Conservation (phyloP, 768 basidiomycete species). For the Candolleomyces eurysporus region DNA sequence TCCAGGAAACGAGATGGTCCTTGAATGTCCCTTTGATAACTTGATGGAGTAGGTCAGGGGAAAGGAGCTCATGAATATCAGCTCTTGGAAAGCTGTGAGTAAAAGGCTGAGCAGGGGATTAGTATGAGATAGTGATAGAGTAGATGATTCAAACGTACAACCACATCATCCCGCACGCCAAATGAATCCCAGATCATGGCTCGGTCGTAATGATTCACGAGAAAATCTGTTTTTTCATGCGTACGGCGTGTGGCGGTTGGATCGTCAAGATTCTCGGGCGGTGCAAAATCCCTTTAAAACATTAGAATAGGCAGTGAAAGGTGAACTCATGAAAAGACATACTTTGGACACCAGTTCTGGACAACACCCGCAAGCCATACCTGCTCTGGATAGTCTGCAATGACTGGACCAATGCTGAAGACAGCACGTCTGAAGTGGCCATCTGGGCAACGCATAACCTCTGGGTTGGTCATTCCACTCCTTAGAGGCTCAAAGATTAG, state of each 20-base stretch:
- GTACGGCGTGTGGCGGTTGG: background rate
- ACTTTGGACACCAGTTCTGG: conserved; percentile 20
- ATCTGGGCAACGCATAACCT: conserved; percentile 28
- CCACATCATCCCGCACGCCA: background rate
- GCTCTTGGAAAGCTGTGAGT: conserved; percentile 27
- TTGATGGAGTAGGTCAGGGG: conserved; percentile 35
- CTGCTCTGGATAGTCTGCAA: conserved; percentile 40
- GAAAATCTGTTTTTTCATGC: background rate
- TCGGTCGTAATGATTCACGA: background rate
- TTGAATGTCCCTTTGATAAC: conserved; percentile 41
- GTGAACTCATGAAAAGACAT: background rate
- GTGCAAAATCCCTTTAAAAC: background rate
- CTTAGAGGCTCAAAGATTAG: conserved; percentile 14
- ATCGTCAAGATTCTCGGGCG: background rate
- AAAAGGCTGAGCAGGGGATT: conserved; percentile 24
- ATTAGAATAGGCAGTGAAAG: background rate
- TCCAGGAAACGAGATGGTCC: conserved; percentile 39
- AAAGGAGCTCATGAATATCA: conserved; percentile 29
- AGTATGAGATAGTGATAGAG: background rate
- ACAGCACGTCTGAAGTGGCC: conserved; percentile 29
- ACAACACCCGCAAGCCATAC: conserved; percentile 26
- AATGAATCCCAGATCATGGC: background rate
- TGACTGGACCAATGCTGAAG: conserved; percentile 30
- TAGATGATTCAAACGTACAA: background rate
- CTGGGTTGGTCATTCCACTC: conserved; percentile 17